Evolutionary conservation across 1,284 basidiomycete genomes (phyloP).

Genomic region (Sphaerobolus stellatus): DNA sequence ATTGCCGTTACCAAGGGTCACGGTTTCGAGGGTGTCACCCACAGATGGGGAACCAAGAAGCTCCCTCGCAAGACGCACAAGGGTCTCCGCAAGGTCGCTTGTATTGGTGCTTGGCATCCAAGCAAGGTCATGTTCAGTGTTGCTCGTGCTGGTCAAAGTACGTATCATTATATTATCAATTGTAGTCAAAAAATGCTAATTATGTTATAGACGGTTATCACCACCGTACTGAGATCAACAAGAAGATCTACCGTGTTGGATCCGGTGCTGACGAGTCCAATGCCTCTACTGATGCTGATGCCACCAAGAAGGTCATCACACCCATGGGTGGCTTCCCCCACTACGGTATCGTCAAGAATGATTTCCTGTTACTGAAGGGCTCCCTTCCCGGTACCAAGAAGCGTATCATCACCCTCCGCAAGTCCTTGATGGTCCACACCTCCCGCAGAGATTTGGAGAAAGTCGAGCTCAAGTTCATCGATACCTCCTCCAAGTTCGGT

Average conservation of each 20-base stretch:
- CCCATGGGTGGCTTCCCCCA: constrained; percentile 99
- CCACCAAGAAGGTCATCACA: constrained; percentile 94
- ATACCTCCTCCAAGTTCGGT: constrained; percentile 94
- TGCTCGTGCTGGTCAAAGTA: constrained; percentile 98
- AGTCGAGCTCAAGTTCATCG: constrained; percentile 98
- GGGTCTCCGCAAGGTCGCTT: constrained; percentile 99
- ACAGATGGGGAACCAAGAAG: constrained; percentile 99
- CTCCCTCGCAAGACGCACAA: constrained; percentile 99
- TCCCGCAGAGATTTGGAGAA: constrained; percentile 92
- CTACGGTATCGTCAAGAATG: constrained; percentile 98
- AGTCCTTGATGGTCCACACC: constrained; percentile 85
- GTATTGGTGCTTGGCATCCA: constrained; percentile 99
- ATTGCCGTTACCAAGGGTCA: constrained; percentile 99
- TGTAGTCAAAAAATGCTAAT: neutral
- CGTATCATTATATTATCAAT: constrained; percentile 31
- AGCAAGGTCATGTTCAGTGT: constrained; percentile 99
- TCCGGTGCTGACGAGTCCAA: constrained; percentile 79
- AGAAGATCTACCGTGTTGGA: constrained; percentile 98
- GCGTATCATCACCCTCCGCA: constrained; percentile 93
- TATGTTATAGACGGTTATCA: constrained; percentile 85
- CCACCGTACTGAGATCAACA: constrained; percentile 97
- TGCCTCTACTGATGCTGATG: constrained; percentile 91
- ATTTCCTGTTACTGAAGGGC: constrained; percentile 95
- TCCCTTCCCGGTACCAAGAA: constrained; percentile 96
- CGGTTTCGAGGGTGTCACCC: constrained; percentile 99